A percentile compares a stretch with the other conserved stretches of the same genome.
Evolutionary conservation across 2,329 filamentous ascomycete species (phyloP).

Genomic region (Dactylonectria estremocensis): DNA sequence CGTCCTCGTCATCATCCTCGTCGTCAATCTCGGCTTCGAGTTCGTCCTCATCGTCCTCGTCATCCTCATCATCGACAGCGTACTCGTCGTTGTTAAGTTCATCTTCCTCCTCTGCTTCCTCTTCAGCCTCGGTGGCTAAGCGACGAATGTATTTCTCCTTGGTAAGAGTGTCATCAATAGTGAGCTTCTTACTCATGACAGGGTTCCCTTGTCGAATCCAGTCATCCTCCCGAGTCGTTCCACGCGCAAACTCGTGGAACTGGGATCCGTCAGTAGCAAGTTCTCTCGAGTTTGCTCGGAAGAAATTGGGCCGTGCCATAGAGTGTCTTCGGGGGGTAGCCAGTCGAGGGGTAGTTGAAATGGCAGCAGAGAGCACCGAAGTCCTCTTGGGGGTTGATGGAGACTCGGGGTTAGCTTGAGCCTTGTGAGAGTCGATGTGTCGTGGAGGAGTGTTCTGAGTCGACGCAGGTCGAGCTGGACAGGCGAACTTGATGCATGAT

Average conservation of each 20-base stretch:
- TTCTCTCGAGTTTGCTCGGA: slow-evolving; percentile 66
- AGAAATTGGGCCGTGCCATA: slow-evolving; percentile 59
- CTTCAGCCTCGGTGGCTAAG: slow-evolving; percentile 90
- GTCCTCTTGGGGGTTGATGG: slow-evolving; percentile 53
- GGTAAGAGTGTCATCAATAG: slow-evolving; percentile 88
- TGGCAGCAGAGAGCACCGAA: slow-evolving; percentile 41
- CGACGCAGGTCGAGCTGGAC: slow-evolving; percentile 68
- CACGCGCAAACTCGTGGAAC: slow-evolving; percentile 95
- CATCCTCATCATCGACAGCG: slow-evolving; percentile 62
- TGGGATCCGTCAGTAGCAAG: slow-evolving; percentile 70
- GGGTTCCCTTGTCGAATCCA: slow-evolving; percentile 84
- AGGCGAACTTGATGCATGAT: slow-evolving; percentile 83
- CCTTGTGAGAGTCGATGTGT: slow-evolving; percentile 31
- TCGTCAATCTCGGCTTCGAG: slow-evolving; percentile 68
- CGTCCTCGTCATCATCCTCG: slow-evolving; percentile 66
- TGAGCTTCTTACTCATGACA: slow-evolving; percentile 79
- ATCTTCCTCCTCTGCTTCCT: slow-evolving; percentile 86
- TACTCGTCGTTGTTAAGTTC: slow-evolving; percentile 66
- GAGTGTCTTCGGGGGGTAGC: slow-evolving; percentile 43
- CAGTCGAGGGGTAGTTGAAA: slow-evolving; percentile 45
- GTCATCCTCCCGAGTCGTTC: slow-evolving; percentile 85
- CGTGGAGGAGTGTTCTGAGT: slow-evolving; percentile 58
- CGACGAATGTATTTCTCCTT: slow-evolving; percentile 92
- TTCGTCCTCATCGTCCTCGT: slow-evolving; percentile 66
- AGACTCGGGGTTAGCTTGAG: slow-evolving; percentile 42